phyloP scores from a whole-genome alignment of 176 grass and related monocot species.

The Raddia distichophylla region DNA sequence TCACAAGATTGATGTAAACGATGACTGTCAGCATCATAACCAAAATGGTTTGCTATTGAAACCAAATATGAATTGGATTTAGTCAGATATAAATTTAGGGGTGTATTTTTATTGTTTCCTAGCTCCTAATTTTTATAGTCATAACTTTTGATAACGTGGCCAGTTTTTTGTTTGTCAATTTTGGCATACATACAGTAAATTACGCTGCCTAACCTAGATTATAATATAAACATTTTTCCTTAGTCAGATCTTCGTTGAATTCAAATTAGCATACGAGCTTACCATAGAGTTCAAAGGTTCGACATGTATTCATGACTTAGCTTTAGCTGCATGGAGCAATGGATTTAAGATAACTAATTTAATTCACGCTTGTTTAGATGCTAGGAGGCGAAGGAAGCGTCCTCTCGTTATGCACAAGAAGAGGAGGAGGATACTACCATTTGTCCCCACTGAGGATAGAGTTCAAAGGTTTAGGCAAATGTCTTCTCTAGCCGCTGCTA shows the following conservation, averaged over 20 bases:
- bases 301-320: not conserved
- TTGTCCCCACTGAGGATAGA: conserved; percentile 60
- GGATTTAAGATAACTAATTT: conserved; percentile 17
- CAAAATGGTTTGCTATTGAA: not conserved
- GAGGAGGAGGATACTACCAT: conserved; percentile 83
- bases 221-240: not conserved
- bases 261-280: not conserved
- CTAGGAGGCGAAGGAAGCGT: conserved; percentile 61
- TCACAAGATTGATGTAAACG: not conserved
- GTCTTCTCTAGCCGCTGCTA: conserved; percentile 81
- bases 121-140: not conserved
- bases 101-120: not conserved
- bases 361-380: conserved; percentile 48
- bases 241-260: not conserved
- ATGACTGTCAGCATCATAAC: not conserved
- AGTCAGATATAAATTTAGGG: not conserved
- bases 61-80: not conserved
- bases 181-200: not conserved
- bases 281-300: too few species aligned
- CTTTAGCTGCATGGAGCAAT: not conserved
- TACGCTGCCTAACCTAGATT: not conserved
- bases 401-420: conserved; percentile 77
- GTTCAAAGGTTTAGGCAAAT: conserved; percentile 68
- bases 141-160: not conserved
- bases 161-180: not conserved